Evolutionary conservation across 2,329 filamentous ascomycete species (phyloP), one percentile per base, ranked within the genome.

Genomic region (Xylariomycetidae sp.): DNA sequence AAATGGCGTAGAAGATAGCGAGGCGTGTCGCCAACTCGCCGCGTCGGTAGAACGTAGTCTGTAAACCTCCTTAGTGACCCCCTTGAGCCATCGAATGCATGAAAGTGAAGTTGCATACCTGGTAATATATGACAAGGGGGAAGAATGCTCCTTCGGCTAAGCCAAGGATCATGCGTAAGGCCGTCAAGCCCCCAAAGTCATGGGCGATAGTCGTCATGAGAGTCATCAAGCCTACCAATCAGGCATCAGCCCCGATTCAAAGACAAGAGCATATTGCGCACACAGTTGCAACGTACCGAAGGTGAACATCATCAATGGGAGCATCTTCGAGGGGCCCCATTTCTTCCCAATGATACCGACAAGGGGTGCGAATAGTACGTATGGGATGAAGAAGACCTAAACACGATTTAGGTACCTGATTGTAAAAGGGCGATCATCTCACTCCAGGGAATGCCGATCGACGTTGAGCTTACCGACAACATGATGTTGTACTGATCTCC

Each of bases 1-100:
- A 78, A 0, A 81, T 82, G 0, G 82, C 83, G 48, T 87, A 88
- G 60, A 86, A 86, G 37, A 85, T 61, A 24, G 80, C 80, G 1
- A 85, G 64, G 5, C 82, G 73, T 9, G 80, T 67, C 6, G 80
- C 81, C 2, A 86, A 69, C 53, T 86, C 82, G 19, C 75, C 76
- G 31, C 82, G 70, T 9, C 79, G 74, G 54, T 86, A 86, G 54
- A 85, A 85, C 3, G 68, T 74, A 1, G 71, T 74, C 32, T 71
- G 20, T 23, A 8, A 23, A 23, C 12, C 20, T 8, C 8, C 8
- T 23, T 23, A 8, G 20, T 23, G 8, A 23, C 12, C 12, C 8
- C 20, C 12, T 23, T 8, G 8, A 12, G 8, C 20, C 12, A 8
- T 23, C 8, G 20, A 23, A 8, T 23, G 20, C 20, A 8, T 23